Evolutionary conservation across 495 filamentous ascomycete genomes (phyloP).

Genomic region (Xylaria grammica): DNA sequence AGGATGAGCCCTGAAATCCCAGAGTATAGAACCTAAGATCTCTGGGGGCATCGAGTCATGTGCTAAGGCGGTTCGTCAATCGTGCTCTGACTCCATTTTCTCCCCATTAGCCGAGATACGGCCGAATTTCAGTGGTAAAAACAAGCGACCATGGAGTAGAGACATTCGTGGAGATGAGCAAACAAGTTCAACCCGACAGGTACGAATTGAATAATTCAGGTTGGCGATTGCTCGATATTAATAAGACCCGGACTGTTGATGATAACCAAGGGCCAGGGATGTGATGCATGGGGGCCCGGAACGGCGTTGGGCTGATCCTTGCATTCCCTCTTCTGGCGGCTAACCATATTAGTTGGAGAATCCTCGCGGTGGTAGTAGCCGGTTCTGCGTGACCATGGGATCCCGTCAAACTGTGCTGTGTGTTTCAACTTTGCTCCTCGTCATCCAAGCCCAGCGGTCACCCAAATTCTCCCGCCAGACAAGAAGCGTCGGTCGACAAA

Average conservation of each 20-base stretch:
- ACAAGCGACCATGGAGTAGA: background rate
- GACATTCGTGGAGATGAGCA: constrained; percentile 5
- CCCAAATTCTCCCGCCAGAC: background rate
- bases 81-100: constrained; percentile 17
- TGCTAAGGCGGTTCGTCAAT: constrained; percentile 20
- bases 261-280: constrained; percentile 26
- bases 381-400: constrained; percentile 18
- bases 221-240: constrained; percentile 28
- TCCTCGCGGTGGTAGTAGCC: constrained; percentile 24
- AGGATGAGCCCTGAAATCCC: background rate
- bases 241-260: constrained; percentile 25
- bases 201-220: constrained; percentile 14
- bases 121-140: constrained; percentile 6
- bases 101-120: constrained; percentile 13
- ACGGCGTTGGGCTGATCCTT: constrained; percentile 27
- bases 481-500: background rate
- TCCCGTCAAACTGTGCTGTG: constrained; percentile 13
- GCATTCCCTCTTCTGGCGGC: constrained; percentile 26
- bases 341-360: constrained; percentile 26
- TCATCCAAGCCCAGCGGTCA: background rate
- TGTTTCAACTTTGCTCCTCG: constrained; percentile 14
- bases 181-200: constrained; percentile 6
- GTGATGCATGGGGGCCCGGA: constrained; percentile 27
- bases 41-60: constrained; percentile 17
- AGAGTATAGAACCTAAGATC: background rate